phyloP scores from a whole-genome alignment of 805 yeast genomes.

The Wickerhamiella kazuoi region DNA sequence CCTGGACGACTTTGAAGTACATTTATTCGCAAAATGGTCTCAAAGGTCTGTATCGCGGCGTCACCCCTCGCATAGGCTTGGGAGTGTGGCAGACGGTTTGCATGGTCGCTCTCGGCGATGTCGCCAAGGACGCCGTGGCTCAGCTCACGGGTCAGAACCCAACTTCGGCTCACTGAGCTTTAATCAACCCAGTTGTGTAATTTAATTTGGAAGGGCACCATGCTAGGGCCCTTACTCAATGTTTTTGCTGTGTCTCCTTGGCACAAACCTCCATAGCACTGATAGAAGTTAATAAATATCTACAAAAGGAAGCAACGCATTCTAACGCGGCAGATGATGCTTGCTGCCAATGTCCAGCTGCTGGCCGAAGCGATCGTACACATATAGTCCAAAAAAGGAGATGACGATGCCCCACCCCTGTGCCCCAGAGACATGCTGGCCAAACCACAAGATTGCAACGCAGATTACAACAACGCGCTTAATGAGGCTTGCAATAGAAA shows the following conservation, averaged over 20 bases:
- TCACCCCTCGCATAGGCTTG: slow-evolving; percentile 88
- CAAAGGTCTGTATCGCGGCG: slow-evolving; percentile 88
- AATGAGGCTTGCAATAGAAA: slow-evolving; percentile 73
- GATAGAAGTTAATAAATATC: no score
- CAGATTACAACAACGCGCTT: slow-evolving; percentile 74
- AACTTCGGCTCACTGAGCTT: slow-evolving; percentile 19
- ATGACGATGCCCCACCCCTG: slow-evolving; percentile 27
- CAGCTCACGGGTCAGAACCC: slow-evolving; percentile 44
- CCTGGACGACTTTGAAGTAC: slow-evolving; percentile 58
- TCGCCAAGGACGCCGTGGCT: slow-evolving; percentile 57
- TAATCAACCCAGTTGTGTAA: no score
- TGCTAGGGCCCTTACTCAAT: no score
- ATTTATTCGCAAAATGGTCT: slow-evolving; percentile 70
- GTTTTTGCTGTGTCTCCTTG: no score
- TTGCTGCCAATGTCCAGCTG: slow-evolving; percentile 1
- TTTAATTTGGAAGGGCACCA: no score
- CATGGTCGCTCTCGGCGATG: slow-evolving; percentile 97
- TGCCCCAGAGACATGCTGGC: slow-evolving; percentile 24
- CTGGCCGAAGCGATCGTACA: slow-evolving; percentile 27
- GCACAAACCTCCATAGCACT: no score
- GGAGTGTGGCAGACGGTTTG: slow-evolving; percentile 98
- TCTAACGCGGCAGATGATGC: no score
- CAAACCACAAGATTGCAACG: slow-evolving; percentile 52
- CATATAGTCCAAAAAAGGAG: slow-evolving; percentile 25
- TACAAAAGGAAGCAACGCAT: no score